Evolutionary conservation across 441 rosid genomes (phyloP).

Genomic region (Croton setiger): DNA sequence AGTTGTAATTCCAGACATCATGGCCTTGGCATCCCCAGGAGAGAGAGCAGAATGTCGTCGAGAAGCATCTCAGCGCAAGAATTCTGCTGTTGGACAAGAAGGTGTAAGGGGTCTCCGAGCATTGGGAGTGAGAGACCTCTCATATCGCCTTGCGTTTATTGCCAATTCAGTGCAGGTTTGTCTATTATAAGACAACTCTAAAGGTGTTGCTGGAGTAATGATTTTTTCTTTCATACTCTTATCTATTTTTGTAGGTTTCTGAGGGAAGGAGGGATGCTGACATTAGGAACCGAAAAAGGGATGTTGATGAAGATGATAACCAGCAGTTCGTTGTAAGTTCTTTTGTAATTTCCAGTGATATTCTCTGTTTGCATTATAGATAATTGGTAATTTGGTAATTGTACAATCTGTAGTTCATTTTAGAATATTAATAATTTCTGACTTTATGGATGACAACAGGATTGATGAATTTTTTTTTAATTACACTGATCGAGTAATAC

Average conservation of each 20-base stretch:
- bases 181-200: slow-evolving; percentile 7
- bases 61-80: slow-evolving; percentile 68
- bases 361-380: slow-evolving; percentile 6
- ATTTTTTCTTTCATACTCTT: neutral
- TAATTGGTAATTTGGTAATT: neutral
- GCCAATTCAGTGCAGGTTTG: slow-evolving; percentile 96
- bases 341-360: neutral
- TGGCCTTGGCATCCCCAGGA: slow-evolving; percentile 89
- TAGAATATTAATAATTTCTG: neutral
- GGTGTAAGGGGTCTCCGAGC: slow-evolving; percentile 89
- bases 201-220: slow-evolving; percentile 4
- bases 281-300: slow-evolving; percentile 84
- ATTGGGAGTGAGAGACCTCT: slow-evolving; percentile 91
- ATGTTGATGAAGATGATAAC: slow-evolving; percentile 68
- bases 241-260: slow-evolving; percentile 43
- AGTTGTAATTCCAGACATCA: slow-evolving; percentile 92
- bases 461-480: neutral
- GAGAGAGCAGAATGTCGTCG: slow-evolving; percentile 91
- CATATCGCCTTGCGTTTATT: slow-evolving; percentile 89
- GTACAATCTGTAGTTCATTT: neutral
- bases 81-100: slow-evolving; percentile 65
- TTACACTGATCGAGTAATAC: neutral
- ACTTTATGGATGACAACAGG: neutral
- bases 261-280: slow-evolving; percentile 82
- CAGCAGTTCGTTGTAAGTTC: slow-evolving; percentile 69